Evolutionary conservation across 2,329 filamentous ascomycete species (phyloP), one percentile per base, ranked within the genome.

Genomic region (Diaporthe citriasiana): DNA sequence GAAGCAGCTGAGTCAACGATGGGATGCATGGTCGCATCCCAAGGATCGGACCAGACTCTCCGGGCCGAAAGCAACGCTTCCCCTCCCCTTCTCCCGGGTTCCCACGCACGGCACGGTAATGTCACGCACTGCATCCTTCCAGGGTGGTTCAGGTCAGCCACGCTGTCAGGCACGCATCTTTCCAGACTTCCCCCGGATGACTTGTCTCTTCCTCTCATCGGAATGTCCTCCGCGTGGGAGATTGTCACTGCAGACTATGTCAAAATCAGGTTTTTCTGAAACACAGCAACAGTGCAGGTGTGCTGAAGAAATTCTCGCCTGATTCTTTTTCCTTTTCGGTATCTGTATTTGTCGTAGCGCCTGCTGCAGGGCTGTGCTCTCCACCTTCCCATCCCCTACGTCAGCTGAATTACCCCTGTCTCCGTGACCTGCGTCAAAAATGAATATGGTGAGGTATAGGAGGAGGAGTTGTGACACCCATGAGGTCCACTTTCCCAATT

Each of bases 81-180:
- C 38, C 45, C 22, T 50, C 45, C 15, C 22, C 22, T 10, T 19
- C 42, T 47, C 60, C 30, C 42, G 27, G 12, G 22, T 15, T 22
- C 22, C 3, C 42, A 66, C 42, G 30, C 35, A 27, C 45, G 35
- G 42, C 45, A 38, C 60, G 60, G 60, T 17, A 45, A 9, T 9
- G 38, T 27, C 25, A 25, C 17, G 27, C 38, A n/a, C 57, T 66
- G 60, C 42, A 66, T 65, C 5, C 60, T 65, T 65, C 42, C 42
- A 65, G 25, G 19, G 27, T 33, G 42, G 60, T 35, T 66, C 42
- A 66, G 45, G 42, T 25, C 42, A 35, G 30, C 60, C 27, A 50
- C 13, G 42, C 22, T 66, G 42, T 35, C 60, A 66, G 60, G 60
- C 42, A 66, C 59, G 40, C 40, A 57, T 45, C 38, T 60, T 40